phyloP scores from a whole-genome alignment of 164 flowering plant species.

The Vitis vinifera region DNA sequence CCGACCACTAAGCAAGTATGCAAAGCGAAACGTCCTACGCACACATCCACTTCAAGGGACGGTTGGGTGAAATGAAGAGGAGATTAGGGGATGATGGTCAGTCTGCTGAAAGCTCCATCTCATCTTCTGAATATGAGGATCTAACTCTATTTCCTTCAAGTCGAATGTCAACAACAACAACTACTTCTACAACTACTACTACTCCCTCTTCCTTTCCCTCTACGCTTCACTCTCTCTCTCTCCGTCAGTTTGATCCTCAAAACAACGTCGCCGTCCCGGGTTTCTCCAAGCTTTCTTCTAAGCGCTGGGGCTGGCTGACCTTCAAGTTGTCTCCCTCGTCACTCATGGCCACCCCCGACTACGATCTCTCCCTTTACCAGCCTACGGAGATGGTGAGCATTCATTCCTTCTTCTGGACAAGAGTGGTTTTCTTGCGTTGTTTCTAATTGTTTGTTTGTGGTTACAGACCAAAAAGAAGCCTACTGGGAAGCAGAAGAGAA shows the following conservation, averaged over 20 bases:
- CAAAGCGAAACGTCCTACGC: not conserved
- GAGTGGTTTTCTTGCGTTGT: not conserved
- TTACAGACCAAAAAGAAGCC: slow-evolving; percentile 49
- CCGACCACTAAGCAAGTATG: slow-evolving; percentile 11
- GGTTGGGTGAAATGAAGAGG: too few species aligned
- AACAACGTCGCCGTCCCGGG: slow-evolving; percentile 2
- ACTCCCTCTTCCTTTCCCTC: slow-evolving; percentile 22
- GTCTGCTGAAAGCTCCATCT: slow-evolving; percentile 44
- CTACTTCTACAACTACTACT: not conserved
- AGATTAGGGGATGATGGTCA: not conserved
- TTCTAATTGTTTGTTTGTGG: slow-evolving; percentile 1
- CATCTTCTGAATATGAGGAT: slow-evolving; percentile 31
- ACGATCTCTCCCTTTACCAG: slow-evolving; percentile 1
- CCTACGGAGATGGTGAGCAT: slow-evolving; percentile 22
- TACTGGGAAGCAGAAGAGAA: slow-evolving; percentile 43
- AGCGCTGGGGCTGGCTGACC: slow-evolving; percentile 8
- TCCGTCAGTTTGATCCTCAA: not conserved
- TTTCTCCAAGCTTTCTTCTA: slow-evolving; percentile 13
- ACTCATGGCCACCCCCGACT: slow-evolving; percentile 21
- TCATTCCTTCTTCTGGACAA: not conserved
- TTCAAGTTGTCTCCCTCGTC: not conserved
- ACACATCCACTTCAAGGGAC: not conserved
- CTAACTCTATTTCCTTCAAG: slow-evolving; percentile 1
- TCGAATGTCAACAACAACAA: slow-evolving; percentile 12
- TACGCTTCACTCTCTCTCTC: slow-evolving; percentile 7